Evolutionary conservation across 305 asterid genomes (phyloP), one percentile per base, ranked within the genome.

Genomic region (Ajuga reptans): DNA sequence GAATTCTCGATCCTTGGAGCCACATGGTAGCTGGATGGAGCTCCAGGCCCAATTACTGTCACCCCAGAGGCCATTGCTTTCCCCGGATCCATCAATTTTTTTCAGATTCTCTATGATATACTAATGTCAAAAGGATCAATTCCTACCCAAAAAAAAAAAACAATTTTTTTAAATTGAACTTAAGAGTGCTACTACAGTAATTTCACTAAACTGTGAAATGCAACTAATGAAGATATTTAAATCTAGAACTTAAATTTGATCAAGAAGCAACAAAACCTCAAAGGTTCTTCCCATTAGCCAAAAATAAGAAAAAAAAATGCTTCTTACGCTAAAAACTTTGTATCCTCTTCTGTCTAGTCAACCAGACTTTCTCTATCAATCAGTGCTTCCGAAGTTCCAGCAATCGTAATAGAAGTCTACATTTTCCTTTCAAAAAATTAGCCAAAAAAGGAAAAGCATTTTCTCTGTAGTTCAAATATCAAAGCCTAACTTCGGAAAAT

Each of bases 11-110:
- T 77, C 72, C 86, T 75, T n/a, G 89, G 77, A 3, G 75, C 89
- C 79, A 87, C 82, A 51, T 84, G 84, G 78, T 84, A 78, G 69
- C 59, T 80, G 18, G 92, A 82, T 75, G 88, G 86, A 59, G 84
- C 85, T 73, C 83, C 92, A 14, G 84, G 76, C 12, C 83, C 80
- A 72, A 83, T 71, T 47, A 80, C 83, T 27, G 83, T 79, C 75
- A 83, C 81, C 24, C 91, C 86, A 7, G 88, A 70, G 69, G 75
- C 75, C 67, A 81, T 80, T 58, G 74, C 80, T 79, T 84, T 86
- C 60, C 82, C 84, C 18, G 92, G 75, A 72, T 89, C 96, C 96
- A 89, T 89, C 50, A 64, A 64, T 39, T 47, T 31, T 12, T 62
- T 29, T 52, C 27, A 75, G 46, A 64, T 50, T 60, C 69, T 41